Percentiles rank a stretch among this genome's conserved stretches.
Conservation (phyloP, 2,329 filamentous ascomycete genomes). For the Harringtonia aguacate region DNA sequence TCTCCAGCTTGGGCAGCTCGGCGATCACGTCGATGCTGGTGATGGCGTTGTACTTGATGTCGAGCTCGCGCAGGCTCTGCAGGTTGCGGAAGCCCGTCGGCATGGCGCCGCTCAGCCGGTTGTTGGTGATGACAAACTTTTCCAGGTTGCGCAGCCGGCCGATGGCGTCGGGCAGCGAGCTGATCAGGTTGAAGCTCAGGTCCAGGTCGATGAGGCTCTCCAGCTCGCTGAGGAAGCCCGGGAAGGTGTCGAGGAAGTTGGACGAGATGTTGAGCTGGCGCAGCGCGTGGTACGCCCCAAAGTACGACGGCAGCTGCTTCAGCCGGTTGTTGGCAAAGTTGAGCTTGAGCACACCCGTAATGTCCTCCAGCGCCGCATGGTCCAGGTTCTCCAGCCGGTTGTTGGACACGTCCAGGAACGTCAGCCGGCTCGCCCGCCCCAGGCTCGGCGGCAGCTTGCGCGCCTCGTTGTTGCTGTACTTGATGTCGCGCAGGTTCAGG, state of each 20-base stretch:
- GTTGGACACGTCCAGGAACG: conserved; percentile 88
- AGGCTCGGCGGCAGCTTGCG: conserved; percentile 77
- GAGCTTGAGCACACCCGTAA: conserved; percentile 72
- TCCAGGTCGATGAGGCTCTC: conserved; percentile 83
- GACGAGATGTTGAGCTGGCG: conserved; percentile 87
- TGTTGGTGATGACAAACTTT: conserved; percentile 91
- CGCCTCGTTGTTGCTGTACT: conserved; percentile 90
- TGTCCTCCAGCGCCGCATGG: conserved; percentile 66
- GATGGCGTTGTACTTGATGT: conserved; percentile 88
- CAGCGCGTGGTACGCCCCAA: conserved; percentile 67
- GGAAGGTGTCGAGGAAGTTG: conserved; percentile 80
- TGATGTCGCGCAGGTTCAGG: conserved; percentile 84
- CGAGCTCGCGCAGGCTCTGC: conserved; percentile 73
- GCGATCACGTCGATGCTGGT: conserved; percentile 81
- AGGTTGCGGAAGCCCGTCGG: conserved; percentile 65
- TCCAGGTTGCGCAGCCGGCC: conserved; percentile 72
- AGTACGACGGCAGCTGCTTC: conserved; percentile 67
- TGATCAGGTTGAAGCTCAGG: conserved; percentile 91
- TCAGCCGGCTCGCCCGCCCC: conserved; percentile 68
- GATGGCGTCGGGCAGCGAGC: conserved; percentile 64
- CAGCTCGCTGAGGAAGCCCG: conserved; percentile 72
- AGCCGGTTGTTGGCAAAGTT: conserved; percentile 92
- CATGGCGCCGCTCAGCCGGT: conserved; percentile 67
- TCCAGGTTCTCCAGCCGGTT: conserved; percentile 84
- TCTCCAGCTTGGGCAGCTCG: conserved; percentile 75